Evolutionary conservation across 768 basidiomycete genomes (phyloP).

Genomic region (Tulasnella sp.): DNA sequence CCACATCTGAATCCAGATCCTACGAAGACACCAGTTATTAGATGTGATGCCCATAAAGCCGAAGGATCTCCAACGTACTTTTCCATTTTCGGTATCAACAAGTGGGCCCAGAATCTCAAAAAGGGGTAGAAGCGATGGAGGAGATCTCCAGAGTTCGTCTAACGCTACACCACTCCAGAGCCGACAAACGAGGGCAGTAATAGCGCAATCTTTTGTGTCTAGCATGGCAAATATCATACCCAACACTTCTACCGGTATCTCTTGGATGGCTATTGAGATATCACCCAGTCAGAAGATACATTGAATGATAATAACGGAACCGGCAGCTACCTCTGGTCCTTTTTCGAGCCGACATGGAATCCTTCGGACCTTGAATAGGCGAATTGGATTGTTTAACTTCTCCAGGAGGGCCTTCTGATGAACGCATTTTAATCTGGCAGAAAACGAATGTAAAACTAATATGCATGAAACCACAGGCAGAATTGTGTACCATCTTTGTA

Average conservation of each 20-base stretch:
- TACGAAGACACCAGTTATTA: not conserved
- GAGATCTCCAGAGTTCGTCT: conserved; percentile 24
- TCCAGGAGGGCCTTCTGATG: too few relatives aligned
- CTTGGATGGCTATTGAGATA: not conserved
- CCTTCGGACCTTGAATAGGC: too few relatives aligned
- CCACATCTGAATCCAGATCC: not conserved
- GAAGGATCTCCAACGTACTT: not conserved
- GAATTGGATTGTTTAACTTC: too few relatives aligned
- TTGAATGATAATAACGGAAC: too few relatives aligned
- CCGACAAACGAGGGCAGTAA: not conserved
- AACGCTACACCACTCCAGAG: conserved; percentile 11
- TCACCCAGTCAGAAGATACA: not conserved
- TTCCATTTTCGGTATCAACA: not conserved
- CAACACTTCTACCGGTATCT: not conserved
- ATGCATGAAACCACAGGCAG: too few relatives aligned
- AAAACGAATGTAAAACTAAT: too few relatives aligned
- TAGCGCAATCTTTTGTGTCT: not conserved
- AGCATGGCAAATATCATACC: not conserved
- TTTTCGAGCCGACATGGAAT: too few relatives aligned
- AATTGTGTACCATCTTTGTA: too few relatives aligned
- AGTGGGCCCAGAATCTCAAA: conserved; percentile 9
- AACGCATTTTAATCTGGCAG: too few relatives aligned
- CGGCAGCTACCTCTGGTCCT: too few relatives aligned
- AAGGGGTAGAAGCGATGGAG: not conserved
- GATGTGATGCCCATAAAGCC: not conserved